phyloP scores from a whole-genome alignment of 2,329 filamentous ascomycete genomes.

The Sphaerulina musiva region DNA sequence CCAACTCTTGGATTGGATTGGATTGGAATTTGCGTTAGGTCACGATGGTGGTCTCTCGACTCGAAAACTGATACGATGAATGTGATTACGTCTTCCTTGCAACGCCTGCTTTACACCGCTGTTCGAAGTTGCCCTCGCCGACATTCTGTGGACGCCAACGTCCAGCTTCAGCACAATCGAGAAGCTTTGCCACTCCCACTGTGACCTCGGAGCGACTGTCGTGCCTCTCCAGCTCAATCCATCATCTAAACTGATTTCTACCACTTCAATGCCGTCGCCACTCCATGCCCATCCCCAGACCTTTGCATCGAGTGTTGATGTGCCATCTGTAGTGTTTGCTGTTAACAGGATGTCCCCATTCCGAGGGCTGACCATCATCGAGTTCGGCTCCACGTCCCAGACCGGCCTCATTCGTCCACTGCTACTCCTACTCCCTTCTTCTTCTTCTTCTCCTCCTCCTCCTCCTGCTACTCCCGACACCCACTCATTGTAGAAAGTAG shows the following conservation, averaged over 20 bases:
- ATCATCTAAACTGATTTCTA: slow-evolving; percentile 23
- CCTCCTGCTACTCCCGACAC: slow-evolving; percentile 5
- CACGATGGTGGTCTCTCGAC: slow-evolving; percentile 1
- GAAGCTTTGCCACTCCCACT: slow-evolving; percentile 22
- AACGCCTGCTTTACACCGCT: slow-evolving; percentile 22
- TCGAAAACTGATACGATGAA: slow-evolving; percentile 21
- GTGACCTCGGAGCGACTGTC: slow-evolving; percentile 2
- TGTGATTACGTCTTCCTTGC: slow-evolving; percentile 23
- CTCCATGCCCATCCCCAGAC: slow-evolving; percentile 31
- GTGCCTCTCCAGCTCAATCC: slow-evolving; percentile 11
- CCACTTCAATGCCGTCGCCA: slow-evolving; percentile 18
- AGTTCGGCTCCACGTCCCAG: slow-evolving; percentile 29
- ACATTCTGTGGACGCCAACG: slow-evolving; percentile 3
- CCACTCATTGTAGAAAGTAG: slow-evolving; percentile 28
- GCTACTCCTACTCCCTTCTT: neutral
- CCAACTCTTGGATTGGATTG: no score
- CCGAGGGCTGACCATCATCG: slow-evolving; percentile 26
- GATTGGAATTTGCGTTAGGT: no score
- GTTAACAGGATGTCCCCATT: slow-evolving; percentile 8
- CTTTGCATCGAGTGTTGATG: slow-evolving; percentile 1
- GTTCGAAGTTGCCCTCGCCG: slow-evolving; percentile 16
- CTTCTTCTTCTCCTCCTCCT: no score
- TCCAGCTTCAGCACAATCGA: neutral
- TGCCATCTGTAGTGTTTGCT: neutral
- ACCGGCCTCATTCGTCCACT: slow-evolving; percentile 21